Evolutionary conservation across 352 stramenopile genomes (phyloP), one percentile per base, ranked within the genome.

Genomic region (Albugo laibachii): DNA sequence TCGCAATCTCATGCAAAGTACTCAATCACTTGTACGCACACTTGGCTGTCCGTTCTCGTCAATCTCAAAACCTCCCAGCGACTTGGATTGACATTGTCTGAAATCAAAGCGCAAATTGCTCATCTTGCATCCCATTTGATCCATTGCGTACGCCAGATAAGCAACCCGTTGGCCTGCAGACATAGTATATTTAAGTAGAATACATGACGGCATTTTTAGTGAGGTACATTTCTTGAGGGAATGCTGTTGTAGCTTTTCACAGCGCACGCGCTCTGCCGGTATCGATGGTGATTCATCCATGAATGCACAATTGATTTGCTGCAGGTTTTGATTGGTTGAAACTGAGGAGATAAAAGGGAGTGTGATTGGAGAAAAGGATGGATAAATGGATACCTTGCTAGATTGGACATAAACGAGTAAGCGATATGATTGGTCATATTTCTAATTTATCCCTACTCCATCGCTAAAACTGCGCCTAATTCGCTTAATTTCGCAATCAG

Each of bases 101-200:
- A 71, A 85, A 34, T 70, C 76, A 54, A 84, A 92, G 59, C 88
- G 88, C 13, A 61, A 62, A 1, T 58, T 21, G 48, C 76, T 57
- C 57, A 87, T 59, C 53, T 72, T 83, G 56, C 79, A 92, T 24
- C 79, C 79, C 67, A 87, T 80, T 45, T 82, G 81, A 43, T 91
- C 72, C 70, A 92, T 89, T 39, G 76, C 73, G 19, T 83, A 57
- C 19, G 81, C 69, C 5, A 92, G 59, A 53, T 87, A 92, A 45
- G 63, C 74, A 19, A 92, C 77, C 15, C 77, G 77, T 45, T 72
- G 62, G 49, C 76, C 78, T 92, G 39, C 14, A n/a, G 24, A n/a
- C 2, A 34, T 47, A 43, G 8, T 39, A 56, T n/a, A 31, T 10
- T 18, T 36, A 38, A 40, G 24, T 49, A 36, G 13, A 15, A 39